Base-by-base conservation (phyloP, 805 yeast species). In the Candida coleopterorum region DNA sequence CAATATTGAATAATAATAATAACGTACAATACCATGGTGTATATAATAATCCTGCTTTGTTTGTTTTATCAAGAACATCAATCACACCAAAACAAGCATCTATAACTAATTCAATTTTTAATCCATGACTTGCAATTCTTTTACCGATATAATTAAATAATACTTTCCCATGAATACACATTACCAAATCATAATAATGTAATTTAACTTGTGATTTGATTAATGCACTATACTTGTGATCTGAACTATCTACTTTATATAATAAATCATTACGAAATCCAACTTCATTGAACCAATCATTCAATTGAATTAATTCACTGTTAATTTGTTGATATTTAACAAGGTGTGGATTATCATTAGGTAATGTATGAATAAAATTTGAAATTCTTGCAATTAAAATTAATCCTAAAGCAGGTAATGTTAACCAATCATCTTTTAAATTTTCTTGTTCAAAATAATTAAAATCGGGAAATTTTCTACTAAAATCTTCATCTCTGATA, bases 1-100 rank as follows among this genome's bases (percentile, higher is more conserved):
- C 75, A 1, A 63, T 65, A 29, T 64, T 63, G 45, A 74, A 70
- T 9, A 75, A 49, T 9, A 72, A 47, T 3, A 69, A 56, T 31
- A 79, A 50, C 20, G 59, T 64, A 32, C 65, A 43, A 64, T 74
- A 73, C 83, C 83, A 77, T 2, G 82, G 82, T 10, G 64, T 47
- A 37, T 50, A 60, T 10, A 64, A 40, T 6, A 46, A 36, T 1
- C 58, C 56, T 4, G 55, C 55, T 9, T 52, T 47, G 17, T 53
- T 51, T 18, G 68, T 43, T 37, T 53, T 50, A 29, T 50, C 48
- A 21, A 65, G 43, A 7, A 65, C 45, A 14, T 51, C 53, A 8
- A 65, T 43, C 3, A 61, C 52, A 14, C 62, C 57, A 10, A 47
- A 46, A 34, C 60, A 56, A 24, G 64, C 53, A 17, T 47, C 52